Evolutionary conservation across 2,329 filamentous ascomycete genomes (phyloP).

Genomic region (Pseudogymnoascus sp.): DNA sequence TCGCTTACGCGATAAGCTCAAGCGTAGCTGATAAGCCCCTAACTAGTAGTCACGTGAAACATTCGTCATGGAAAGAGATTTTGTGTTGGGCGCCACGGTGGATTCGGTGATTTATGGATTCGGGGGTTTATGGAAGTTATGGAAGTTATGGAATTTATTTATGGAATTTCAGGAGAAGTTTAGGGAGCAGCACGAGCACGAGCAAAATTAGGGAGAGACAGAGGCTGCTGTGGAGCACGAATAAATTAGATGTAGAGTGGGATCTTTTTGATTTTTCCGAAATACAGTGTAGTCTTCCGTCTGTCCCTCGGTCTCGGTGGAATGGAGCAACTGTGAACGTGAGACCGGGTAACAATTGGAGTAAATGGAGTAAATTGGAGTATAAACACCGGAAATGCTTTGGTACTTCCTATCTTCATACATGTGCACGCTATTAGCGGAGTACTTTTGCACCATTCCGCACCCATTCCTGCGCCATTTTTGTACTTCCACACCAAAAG

Average conservation of each 20-base stretch:
- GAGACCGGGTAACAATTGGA: background rate
- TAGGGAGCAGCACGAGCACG: background rate
- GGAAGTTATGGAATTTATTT: background rate
- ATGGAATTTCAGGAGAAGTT: background rate
- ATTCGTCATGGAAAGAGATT: background rate
- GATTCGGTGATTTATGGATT: background rate
- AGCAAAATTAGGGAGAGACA: background rate
- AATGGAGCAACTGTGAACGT: background rate
- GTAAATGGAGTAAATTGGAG: constrained; percentile 5
- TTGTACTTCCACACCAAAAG: background rate
- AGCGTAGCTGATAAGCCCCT: background rate
- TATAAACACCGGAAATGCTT: background rate
- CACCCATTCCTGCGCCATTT: too few relatives aligned
- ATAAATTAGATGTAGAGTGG: background rate
- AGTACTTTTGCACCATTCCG: background rate
- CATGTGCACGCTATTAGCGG: background rate
- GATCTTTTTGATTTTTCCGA: background rate
- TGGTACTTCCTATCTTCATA: background rate
- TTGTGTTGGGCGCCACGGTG: background rate
- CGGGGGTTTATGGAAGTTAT: background rate
- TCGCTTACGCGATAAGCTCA: background rate
- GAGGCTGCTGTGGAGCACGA: background rate
- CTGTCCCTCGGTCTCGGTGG: background rate
- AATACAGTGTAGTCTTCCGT: background rate
- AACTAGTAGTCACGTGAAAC: background rate